Evolutionary conservation across 208 protist genomes (phyloP).

Genomic region (Polymyxa betae): DNA sequence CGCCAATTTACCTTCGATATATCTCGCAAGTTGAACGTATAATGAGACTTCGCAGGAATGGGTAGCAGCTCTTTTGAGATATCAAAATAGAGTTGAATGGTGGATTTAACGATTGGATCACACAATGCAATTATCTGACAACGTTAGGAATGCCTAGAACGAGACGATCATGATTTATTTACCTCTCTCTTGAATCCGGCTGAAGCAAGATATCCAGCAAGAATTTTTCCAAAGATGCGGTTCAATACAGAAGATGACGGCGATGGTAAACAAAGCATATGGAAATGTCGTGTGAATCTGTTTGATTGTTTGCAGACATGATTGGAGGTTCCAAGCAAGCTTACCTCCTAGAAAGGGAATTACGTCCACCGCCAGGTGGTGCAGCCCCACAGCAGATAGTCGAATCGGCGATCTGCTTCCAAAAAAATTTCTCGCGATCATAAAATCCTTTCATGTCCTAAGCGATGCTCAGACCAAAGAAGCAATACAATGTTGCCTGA

Average conservation of each 20-base stretch:
- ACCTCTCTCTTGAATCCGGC: constrained; percentile 70
- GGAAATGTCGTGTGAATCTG: constrained; percentile 87
- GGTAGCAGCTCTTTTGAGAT: constrained; percentile 81
- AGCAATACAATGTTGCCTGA: background rate
- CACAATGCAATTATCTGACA: constrained; percentile 54
- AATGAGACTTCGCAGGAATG: constrained; percentile 93
- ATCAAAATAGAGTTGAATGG: constrained; percentile 67
- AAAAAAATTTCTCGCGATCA: constrained; percentile 89
- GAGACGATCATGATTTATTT: constrained; percentile 28
- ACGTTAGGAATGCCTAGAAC: constrained; percentile 19
- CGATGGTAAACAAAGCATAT: constrained; percentile 75
- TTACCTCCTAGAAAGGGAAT: constrained; percentile 59
- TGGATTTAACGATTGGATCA: constrained; percentile 68
- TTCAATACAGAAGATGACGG: constrained; percentile 55
- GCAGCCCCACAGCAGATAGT: constrained; percentile 74
- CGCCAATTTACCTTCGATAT: constrained; percentile 83
- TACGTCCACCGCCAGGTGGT: constrained; percentile 90
- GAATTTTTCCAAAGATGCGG: constrained; percentile 53
- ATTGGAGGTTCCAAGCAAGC: background rate
- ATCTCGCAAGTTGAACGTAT: constrained; percentile 97
- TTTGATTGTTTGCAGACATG: constrained; percentile 72
- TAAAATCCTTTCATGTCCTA: constrained; percentile 92
- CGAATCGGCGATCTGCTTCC: constrained; percentile 85
- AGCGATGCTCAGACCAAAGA: background rate
- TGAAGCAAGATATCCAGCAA: constrained; percentile 75